A percentile compares a stretch with the other conserved stretches of the same genome.
Evolutionary conservation across 805 yeast genomes (phyloP).

Genomic region (Wickerhamia fluorescens): DNA sequence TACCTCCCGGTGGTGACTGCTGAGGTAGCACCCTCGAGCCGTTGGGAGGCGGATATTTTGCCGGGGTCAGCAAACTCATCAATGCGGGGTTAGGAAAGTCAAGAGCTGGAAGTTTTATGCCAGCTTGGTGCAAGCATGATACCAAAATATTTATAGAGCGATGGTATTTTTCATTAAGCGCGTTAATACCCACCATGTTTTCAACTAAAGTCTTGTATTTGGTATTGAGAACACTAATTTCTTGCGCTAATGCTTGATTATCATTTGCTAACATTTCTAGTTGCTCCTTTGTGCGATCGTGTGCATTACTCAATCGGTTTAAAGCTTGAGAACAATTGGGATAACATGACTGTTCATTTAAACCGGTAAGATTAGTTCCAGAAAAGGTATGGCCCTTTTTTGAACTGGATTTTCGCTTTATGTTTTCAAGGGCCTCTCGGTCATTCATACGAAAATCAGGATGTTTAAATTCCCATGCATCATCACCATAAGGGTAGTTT

Average conservation of each 20-base stretch:
- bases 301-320: constrained; percentile 5
- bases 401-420: constrained; percentile 69
- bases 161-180: constrained; percentile 50
- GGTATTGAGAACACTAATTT: constrained; percentile 35
- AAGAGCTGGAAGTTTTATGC: constrained; percentile 61
- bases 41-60: neutral
- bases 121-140: constrained; percentile 45
- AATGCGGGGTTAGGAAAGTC: constrained; percentile 43
- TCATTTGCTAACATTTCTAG: constrained; percentile 28
- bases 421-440: constrained; percentile 73
- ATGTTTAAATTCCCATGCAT: constrained; percentile 93
- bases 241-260: constrained; percentile 25
- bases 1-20: neutral
- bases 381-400: constrained; percentile 34
- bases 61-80: constrained; percentile 14
- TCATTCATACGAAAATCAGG: constrained; percentile 78
- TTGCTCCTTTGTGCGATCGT: constrained; percentile 19
- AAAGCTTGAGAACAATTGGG: constrained; percentile 2
- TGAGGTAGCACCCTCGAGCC: too few relatives aligned
- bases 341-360: too few relatives aligned
- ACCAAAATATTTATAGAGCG: constrained; percentile 45
- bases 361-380: constrained; percentile 1
- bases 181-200: constrained; percentile 49
- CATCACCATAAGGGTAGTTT: constrained; percentile 55
- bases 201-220: constrained; percentile 63